Conservation (phyloP, 75 land plant species). For the Pinus albicaulis region DNA sequence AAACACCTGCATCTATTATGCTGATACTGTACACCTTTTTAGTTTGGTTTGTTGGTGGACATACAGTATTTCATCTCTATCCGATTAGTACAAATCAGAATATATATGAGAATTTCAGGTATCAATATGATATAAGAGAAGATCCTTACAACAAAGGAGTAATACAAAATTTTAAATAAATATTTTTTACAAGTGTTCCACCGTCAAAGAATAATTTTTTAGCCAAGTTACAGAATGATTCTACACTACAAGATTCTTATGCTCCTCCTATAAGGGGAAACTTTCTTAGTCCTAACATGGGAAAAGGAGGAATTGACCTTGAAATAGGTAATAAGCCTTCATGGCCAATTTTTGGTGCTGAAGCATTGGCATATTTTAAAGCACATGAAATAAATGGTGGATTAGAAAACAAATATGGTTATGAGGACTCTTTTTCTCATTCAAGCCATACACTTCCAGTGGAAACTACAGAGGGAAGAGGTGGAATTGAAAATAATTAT, state of each 20-base stretch:
- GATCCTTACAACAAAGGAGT: constrained; percentile 89
- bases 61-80: constrained; percentile 94
- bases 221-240: constrained; percentile 50
- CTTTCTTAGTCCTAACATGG: too few relatives aligned
- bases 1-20: constrained; percentile 89
- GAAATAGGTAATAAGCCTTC: too few relatives aligned
- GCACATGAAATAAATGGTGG: too few relatives aligned
- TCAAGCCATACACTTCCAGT: too few relatives aligned
- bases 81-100: constrained; percentile 97
- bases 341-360: too few relatives aligned
- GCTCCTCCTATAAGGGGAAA: too few relatives aligned
- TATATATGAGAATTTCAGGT: constrained; percentile 96
- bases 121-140: constrained; percentile 79
- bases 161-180: constrained; percentile 69
- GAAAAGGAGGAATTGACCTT: too few relatives aligned
- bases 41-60: constrained; percentile 99
- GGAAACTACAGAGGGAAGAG: too few relatives aligned
- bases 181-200: constrained; percentile 64
- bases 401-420: too few relatives aligned
- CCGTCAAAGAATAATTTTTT: constrained; percentile 82
- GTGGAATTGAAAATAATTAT: too few relatives aligned
- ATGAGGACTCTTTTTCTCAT: too few relatives aligned
- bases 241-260: constrained; percentile 25
- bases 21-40: constrained; percentile 87
- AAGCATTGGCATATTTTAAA: too few relatives aligned